These are phyloP conservation scores for Fusarium sp. DNA, from an alignment of 2,329 filamentous ascomycete species.

Conservation along the genomic window DNA sequence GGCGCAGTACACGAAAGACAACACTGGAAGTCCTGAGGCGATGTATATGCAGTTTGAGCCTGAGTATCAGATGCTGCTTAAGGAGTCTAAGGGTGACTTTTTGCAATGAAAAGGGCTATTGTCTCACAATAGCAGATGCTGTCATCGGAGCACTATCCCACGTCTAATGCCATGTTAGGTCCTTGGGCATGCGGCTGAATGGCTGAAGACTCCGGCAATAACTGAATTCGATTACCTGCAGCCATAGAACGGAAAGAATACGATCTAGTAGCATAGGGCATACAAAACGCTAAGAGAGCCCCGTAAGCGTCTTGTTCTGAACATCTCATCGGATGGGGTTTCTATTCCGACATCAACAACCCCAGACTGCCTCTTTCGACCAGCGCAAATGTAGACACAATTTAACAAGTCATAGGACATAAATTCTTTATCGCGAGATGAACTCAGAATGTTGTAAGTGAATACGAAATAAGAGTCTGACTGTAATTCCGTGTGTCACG, in stretches of 20 bases:
- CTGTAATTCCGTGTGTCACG: not conserved
- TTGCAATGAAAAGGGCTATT: constrained; percentile 2
- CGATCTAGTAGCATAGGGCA: not conserved
- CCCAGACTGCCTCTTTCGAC: too few species aligned
- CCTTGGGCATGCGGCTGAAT: not conserved
- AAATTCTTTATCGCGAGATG: not conserved
- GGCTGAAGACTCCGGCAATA: constrained; percentile 4
- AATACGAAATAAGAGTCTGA: not conserved
- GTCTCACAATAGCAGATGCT: not conserved
- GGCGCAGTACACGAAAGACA: constrained; percentile 51
- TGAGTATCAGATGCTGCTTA: constrained; percentile 37
- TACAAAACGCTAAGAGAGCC: not conserved
- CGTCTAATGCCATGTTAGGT: not conserved
- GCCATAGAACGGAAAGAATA: not conserved
- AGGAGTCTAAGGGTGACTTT: constrained; percentile 35
- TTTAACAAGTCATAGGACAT: not conserved
- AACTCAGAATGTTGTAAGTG: rapidly evolving
- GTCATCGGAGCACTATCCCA: not conserved
- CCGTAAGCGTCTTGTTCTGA: not conserved
- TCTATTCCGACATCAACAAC: not conserved
- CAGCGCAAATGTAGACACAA: not conserved
- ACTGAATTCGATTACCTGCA: not conserved
- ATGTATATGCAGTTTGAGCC: constrained; percentile 47
- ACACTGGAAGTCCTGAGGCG: constrained; percentile 40
- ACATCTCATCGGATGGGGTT: not conserved